Evolutionary conservation across 306 rosid species (phyloP).

Genomic region (Prunus mira): DNA sequence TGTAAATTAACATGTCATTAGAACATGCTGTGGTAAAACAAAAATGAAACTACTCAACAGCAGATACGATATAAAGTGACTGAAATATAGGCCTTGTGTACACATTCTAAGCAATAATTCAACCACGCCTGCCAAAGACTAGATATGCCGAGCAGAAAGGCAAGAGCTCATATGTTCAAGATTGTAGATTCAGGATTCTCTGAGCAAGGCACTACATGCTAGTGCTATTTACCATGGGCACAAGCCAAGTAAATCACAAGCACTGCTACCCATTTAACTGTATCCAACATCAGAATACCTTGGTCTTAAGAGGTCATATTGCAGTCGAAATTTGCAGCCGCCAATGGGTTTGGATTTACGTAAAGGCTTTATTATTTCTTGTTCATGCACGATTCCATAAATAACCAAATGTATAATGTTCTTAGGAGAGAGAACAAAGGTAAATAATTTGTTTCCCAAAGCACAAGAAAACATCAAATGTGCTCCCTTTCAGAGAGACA

Average conservation of each 20-base stretch:
- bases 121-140: background rate
- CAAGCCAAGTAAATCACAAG: background rate
- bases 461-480: background rate
- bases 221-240: background rate
- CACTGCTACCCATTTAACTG: background rate
- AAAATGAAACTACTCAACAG: background rate
- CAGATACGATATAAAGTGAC: background rate
- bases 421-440: background rate
- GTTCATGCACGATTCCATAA: background rate
- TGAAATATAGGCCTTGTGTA: background rate
- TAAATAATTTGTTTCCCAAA: background rate
- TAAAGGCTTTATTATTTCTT: background rate
- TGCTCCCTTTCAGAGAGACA: background rate
- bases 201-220: background rate
- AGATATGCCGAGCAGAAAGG: background rate
- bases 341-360: background rate
- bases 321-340: background rate
- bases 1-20: conserved; percentile 38
- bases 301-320: background rate
- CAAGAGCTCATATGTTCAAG: background rate
- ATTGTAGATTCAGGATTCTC: background rate
- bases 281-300: background rate
- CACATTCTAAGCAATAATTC: background rate
- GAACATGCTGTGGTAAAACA: background rate
- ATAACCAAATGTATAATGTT: background rate